These are phyloP conservation scores for Acanthamoeba culbertsoni DNA, from an alignment of 208 protist genomes.

Conservation along the genomic window DNA sequence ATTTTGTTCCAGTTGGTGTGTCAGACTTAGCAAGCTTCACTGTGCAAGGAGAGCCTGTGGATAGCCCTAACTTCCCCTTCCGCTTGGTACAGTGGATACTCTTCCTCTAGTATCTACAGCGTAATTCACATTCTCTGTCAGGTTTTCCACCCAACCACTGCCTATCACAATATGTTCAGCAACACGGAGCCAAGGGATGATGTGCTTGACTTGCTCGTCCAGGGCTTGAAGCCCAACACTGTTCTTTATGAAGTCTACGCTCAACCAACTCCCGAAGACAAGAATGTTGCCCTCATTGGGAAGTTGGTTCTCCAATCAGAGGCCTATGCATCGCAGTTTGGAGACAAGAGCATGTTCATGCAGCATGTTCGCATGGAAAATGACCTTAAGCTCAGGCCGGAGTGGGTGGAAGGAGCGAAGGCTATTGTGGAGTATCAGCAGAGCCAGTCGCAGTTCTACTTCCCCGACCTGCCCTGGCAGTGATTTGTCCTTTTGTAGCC, in stretches of 20 bases:
- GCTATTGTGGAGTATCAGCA: not conserved
- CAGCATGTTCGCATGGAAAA: not conserved
- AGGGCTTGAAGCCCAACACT: not conserved
- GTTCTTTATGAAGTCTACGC: not conserved
- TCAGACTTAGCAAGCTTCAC: not conserved
- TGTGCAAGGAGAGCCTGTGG: not conserved
- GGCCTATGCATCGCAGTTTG: not conserved
- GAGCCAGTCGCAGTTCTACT: not conserved
- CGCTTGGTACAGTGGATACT: not conserved
- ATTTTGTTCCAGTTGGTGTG: not conserved
- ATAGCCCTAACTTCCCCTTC: not conserved
- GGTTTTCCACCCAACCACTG: constrained; percentile 1
- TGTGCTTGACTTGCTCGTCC: not conserved
- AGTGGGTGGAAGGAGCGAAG: not conserved
- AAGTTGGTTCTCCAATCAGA: not conserved
- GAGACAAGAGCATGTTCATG: not conserved
- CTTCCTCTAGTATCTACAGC: not conserved
- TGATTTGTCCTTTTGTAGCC: too few relatives aligned
- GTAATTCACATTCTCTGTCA: not conserved
- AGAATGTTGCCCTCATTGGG: not conserved
- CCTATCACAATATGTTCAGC: not conserved
- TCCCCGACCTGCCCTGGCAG: not conserved
- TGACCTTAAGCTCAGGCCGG: not conserved
- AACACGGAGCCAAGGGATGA: not conserved
- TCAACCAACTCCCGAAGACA: not conserved